Conservation (phyloP, 176 grass and related monocot genomes). For the Metroxylon sagu region DNA sequence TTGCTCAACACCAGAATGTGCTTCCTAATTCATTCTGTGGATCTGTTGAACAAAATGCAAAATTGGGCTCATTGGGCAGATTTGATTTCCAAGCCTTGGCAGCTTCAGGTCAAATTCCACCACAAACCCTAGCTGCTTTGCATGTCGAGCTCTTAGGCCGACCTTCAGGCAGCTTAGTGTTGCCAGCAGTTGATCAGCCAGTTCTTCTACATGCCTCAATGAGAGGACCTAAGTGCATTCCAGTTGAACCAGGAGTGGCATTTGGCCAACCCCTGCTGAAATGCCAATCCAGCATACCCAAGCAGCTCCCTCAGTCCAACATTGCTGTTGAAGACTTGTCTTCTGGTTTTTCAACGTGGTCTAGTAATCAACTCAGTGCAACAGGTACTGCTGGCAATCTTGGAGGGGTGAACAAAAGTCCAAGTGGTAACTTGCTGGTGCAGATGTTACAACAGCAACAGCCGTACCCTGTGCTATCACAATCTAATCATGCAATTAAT, state of each 20-base stretch:
- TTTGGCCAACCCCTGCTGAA: not conserved
- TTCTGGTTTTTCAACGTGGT: not conserved
- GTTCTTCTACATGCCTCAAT: not conserved
- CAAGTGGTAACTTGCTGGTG: too few relatives aligned
- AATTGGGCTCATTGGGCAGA: not conserved
- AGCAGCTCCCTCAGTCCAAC: not conserved
- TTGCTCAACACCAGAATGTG: not conserved
- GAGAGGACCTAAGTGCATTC: not conserved
- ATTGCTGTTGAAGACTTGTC: not conserved
- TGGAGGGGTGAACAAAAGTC: too few relatives aligned
- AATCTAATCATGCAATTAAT: too few relatives aligned
- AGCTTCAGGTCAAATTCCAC: conserved; percentile 2
- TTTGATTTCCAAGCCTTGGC: conserved; percentile 1
- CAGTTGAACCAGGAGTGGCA: not conserved
- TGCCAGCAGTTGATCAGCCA: not conserved
- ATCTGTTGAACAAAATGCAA: not conserved
- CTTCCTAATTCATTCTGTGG: conserved; percentile 7
- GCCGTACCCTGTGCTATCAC: too few relatives aligned
- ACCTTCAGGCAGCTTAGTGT: not conserved
- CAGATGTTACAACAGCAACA: too few relatives aligned
- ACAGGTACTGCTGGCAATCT: too few relatives aligned
- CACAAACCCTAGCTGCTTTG: conserved; percentile 4
- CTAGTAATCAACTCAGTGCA: too few relatives aligned
- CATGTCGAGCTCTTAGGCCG: not conserved
- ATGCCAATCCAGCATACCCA: not conserved